These are phyloP conservation scores for Zangia roseola DNA, from an alignment of 768 basidiomycete genomes.

Conservation along the genomic window DNA sequence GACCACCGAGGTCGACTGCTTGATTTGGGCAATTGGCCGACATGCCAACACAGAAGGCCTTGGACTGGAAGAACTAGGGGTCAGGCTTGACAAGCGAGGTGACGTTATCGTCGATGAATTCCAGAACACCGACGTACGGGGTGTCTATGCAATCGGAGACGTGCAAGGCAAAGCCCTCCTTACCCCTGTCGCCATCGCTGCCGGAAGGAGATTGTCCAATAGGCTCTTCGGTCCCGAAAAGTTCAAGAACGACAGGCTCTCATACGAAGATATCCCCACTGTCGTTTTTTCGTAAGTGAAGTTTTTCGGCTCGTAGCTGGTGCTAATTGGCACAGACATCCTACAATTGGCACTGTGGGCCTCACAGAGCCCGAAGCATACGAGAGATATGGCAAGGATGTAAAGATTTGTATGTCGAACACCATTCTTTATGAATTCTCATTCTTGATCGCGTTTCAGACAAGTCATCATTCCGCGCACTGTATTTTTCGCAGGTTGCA, in stretches of 20 bases:
- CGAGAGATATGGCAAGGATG: constrained; percentile 79
- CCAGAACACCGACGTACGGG: constrained; percentile 74
- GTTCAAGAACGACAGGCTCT: constrained; percentile 85
- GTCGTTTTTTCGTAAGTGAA: constrained; percentile 92
- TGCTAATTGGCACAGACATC: constrained; percentile 58
- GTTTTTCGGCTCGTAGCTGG: neutral
- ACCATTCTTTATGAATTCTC: neutral
- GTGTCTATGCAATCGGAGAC: constrained; percentile 86
- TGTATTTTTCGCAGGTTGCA: constrained; percentile 91
- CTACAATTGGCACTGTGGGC: constrained; percentile 93
- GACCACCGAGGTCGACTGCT: constrained; percentile 76
- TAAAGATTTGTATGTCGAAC: constrained; percentile 82
- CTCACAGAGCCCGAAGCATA: constrained; percentile 90
- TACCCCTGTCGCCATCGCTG: constrained; percentile 97
- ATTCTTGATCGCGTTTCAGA: constrained; percentile 43
- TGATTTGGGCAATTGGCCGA: constrained; percentile 96
- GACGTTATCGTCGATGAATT: constrained; percentile 88
- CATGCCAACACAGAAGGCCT: constrained; percentile 75
- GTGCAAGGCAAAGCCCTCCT: constrained; percentile 89
- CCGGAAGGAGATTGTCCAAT: constrained; percentile 86
- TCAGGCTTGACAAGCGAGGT: constrained; percentile 76
- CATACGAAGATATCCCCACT: constrained; percentile 87
- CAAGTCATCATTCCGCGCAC: constrained; percentile 73
- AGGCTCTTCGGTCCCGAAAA: constrained; percentile 85
- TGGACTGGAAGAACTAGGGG: constrained; percentile 73